These are phyloP conservation scores for Penicillium samsonianum DNA, from an alignment of 495 filamentous ascomycete genomes.

Conservation along the genomic window DNA sequence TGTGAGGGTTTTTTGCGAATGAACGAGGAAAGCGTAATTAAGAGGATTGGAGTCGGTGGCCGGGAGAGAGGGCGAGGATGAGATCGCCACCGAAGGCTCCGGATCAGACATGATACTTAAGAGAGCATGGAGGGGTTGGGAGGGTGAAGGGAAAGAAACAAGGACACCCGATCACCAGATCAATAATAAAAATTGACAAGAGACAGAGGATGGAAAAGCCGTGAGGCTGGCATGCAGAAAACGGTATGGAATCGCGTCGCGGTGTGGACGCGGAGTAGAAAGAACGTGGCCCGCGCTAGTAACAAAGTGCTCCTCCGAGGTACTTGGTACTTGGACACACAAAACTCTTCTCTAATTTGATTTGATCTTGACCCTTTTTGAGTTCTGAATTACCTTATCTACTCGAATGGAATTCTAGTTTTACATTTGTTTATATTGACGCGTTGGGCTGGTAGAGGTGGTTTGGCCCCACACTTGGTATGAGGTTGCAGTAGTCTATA, in stretches of 20 bases:
- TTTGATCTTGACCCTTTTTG: background rate
- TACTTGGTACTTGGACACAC: conserved; percentile 17
- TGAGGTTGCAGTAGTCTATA: conserved; percentile 5
- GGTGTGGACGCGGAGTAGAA: conserved; percentile 45
- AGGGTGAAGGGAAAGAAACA: conserved; percentile 9
- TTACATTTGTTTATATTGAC: background rate
- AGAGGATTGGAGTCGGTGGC: conserved; percentile 41
- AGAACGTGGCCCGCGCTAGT: conserved; percentile 38
- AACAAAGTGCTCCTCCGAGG: conserved; percentile 21
- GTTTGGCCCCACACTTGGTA: background rate
- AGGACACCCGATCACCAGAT: conserved; percentile 12
- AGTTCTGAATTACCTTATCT: background rate
- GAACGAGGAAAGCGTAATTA: conserved; percentile 66
- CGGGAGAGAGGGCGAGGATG: conserved; percentile 42
- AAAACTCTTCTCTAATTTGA: background rate
- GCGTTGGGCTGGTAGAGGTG: background rate
- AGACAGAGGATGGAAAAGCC: conserved; percentile 16
- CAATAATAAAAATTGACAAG: conserved; percentile 14
- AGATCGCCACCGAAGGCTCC: conserved; percentile 37
- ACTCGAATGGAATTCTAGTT: background rate
- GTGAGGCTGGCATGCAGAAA: conserved; percentile 28
- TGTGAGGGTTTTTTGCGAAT: conserved; percentile 66
- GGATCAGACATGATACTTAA: conserved; percentile 40
- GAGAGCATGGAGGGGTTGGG: conserved; percentile 23
- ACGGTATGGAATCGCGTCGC: conserved; percentile 42